phyloP scores from a whole-genome alignment of 352 stramenopile genomes.

The Vaucheria bursata region DNA sequence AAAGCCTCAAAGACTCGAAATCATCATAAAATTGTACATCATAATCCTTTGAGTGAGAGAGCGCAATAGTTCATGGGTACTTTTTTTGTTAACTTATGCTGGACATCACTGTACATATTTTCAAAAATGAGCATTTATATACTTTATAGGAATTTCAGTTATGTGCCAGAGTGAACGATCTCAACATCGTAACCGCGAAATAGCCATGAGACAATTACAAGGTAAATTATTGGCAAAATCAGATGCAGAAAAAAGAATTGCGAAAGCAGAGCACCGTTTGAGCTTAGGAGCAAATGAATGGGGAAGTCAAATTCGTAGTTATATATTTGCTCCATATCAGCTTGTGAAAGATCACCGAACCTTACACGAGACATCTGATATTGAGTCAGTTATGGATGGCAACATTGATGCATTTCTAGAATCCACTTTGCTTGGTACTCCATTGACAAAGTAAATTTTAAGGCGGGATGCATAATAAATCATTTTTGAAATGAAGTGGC shows the following conservation, averaged over 20 bases:
- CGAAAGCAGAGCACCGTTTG: slow-evolving; percentile 52
- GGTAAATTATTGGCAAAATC: slow-evolving; percentile 58
- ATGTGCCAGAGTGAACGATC: slow-evolving; percentile 71
- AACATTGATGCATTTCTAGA: slow-evolving; percentile 82
- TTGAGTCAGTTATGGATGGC: slow-evolving; percentile 73
- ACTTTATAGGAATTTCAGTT: slow-evolving; percentile 63
- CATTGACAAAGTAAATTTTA: slow-evolving; percentile 22
- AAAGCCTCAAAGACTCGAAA: too few relatives aligned
- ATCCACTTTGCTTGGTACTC: slow-evolving; percentile 13
- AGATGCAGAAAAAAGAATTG: slow-evolving; percentile 12
- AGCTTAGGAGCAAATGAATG: slow-evolving; percentile 21
- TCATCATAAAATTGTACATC: too few relatives aligned
- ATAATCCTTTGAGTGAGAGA: too few relatives aligned
- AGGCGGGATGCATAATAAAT: too few relatives aligned
- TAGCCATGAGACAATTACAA: slow-evolving; percentile 74
- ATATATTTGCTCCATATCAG: slow-evolving; percentile 81
- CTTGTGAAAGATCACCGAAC: slow-evolving; percentile 80
- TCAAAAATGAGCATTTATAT: too few relatives aligned
- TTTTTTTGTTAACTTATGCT: too few relatives aligned
- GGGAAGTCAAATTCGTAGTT: slow-evolving; percentile 72
- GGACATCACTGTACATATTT: too few relatives aligned
- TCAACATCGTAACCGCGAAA: slow-evolving; percentile 84
- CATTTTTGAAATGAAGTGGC: too few relatives aligned
- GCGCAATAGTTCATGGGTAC: too few relatives aligned
- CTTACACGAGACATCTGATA: slow-evolving; percentile 60